Base-by-base conservation (phyloP, 768 basidiomycete species). In the Trametes cinnabarina region DNA sequence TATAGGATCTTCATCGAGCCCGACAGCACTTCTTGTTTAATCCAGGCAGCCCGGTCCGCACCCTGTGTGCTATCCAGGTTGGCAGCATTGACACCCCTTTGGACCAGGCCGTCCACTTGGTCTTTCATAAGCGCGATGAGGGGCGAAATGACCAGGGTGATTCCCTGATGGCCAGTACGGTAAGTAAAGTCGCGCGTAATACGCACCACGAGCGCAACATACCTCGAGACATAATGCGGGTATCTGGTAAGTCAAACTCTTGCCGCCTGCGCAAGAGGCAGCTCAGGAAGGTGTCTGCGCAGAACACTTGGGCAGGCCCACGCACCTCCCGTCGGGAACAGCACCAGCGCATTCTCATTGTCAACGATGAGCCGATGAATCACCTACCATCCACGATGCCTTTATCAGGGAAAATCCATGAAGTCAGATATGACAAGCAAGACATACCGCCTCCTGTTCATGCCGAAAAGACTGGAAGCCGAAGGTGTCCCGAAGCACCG, bases 111-210 rank as follows among this genome's bases (percentile, higher is more conserved):
- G 35, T 82, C 73, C 19, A 95, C 90, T 72, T 99, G 96, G 69
- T 98, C 96, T 37, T 83, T 80, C 78, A 99, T 98, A 48, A 99
- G 78, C 2, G 92, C 86, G 32, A 94, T 76, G 23, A 99, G 81
- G 2, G 96, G 96, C 2, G 92, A 92, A 32, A 99, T 82, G 32
- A 99, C 94, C 47, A 99, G 77, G 0, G 94, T 93, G 1, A 97
- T 84, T 22, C 95, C 95, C 58, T 76, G 76, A 44, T 2, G 28
- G 12, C 19, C 30, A 30, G 22, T 14, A 12, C 10, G 12, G 39
- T 35, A 23, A 34, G 8, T 35, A 12, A 17, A 6, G 25, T 25
- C n/a, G 32, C 41, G 17, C 23, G n/a, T 34, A 11, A 11, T 30
- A 19, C 14, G 11, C n/a, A 39, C 12, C 7, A 32, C 12, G 30